phyloP scores from a whole-genome alignment of 169 alveolate species.

The Toxoplasma gondii region DNA sequence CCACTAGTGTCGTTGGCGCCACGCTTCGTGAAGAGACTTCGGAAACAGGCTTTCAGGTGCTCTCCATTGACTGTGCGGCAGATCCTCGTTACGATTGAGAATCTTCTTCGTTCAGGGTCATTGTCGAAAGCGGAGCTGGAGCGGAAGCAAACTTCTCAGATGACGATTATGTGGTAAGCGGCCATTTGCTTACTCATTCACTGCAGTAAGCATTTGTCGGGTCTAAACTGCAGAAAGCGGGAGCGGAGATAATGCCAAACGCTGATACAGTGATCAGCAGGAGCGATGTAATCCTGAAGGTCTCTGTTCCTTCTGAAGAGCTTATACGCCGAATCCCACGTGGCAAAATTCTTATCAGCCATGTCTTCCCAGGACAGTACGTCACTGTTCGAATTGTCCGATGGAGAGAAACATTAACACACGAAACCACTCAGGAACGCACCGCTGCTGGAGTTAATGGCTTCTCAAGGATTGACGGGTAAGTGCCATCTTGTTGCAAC shows the following conservation, averaged over 20 bases:
- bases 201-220: not conserved
- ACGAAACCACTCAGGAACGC: constrained; percentile 67
- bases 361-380: constrained; percentile 85
- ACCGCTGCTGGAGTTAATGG: constrained; percentile 54
- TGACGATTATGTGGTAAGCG: constrained; percentile 72
- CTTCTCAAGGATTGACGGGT: constrained; percentile 64
- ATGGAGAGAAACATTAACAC: too few relatives aligned
- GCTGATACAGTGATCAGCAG: constrained; percentile 74
- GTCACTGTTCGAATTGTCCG: not conserved
- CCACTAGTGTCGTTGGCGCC: constrained; percentile 86
- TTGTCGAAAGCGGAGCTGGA: constrained; percentile 88
- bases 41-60: constrained; percentile 80
- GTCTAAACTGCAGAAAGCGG: constrained; percentile 60
- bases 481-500: not conserved
- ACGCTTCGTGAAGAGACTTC: constrained; percentile 79
- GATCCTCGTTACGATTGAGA: not conserved
- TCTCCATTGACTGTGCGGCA: not conserved
- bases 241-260: constrained; percentile 76
- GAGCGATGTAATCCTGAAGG: constrained; percentile 81
- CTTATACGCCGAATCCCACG: constrained; percentile 77
- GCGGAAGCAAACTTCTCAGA: constrained; percentile 80
- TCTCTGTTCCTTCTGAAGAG: constrained; percentile 80
- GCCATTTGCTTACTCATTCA: not conserved
- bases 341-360: constrained; percentile 80
- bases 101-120: constrained; percentile 68